A percentile compares a stretch with the other conserved stretches of the same genome.
phyloP scores from a whole-genome alignment of 2,329 filamentous ascomycete genomes.

The Cytospora piceae region DNA sequence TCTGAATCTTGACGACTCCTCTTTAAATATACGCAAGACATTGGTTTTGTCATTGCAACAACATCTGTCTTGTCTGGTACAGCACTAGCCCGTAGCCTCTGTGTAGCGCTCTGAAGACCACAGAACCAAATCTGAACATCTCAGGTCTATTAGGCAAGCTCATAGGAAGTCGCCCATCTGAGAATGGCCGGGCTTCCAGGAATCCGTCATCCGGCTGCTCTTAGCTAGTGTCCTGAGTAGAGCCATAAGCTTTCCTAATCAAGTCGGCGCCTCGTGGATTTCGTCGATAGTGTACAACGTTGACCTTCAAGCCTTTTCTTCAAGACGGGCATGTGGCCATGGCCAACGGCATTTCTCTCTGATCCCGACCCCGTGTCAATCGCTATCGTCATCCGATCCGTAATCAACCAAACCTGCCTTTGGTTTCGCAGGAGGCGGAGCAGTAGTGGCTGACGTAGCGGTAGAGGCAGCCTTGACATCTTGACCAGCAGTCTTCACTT shows the following conservation, averaged over 20 bases:
- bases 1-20: conserved; percentile 20
- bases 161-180: neutral
- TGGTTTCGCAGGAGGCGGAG: conserved; percentile 33
- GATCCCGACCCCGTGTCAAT: conserved; percentile 22
- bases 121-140: neutral
- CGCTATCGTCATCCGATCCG: conserved; percentile 58
- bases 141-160: neutral
- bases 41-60: neutral
- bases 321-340: neutral
- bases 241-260: neutral
- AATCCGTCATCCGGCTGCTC: neutral
- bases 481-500: neutral
- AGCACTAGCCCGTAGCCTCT: too few species aligned
- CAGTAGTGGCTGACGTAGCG: conserved; percentile 1
- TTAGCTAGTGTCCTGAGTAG: neutral
- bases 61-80: neutral
- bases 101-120: neutral
- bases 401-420: conserved; percentile 56
- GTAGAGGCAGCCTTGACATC: conserved; percentile 33
- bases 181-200: neutral
- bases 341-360: neutral
- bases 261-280: neutral
- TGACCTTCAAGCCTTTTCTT: neutral
- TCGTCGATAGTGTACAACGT: neutral
- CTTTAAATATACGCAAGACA: conserved; percentile 4